Evolutionary conservation across 2,329 filamentous ascomycete species (phyloP).

Genomic region (Xylogone sp.): DNA sequence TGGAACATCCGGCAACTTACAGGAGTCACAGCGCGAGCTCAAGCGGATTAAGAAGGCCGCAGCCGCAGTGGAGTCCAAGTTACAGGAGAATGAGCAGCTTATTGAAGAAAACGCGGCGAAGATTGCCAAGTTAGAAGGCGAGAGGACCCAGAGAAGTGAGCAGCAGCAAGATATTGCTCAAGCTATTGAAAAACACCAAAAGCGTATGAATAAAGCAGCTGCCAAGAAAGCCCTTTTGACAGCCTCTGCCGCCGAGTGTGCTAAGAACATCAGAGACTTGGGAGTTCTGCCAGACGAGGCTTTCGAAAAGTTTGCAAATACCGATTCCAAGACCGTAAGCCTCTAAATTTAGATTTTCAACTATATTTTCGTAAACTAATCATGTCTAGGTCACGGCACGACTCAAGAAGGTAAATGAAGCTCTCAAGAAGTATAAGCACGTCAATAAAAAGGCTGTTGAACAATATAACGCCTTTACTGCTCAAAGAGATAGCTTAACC

Average conservation of each 20-base stretch:
- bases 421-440: slow-evolving; percentile 92
- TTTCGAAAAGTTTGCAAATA: slow-evolving; percentile 83
- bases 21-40: slow-evolving; percentile 76
- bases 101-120: slow-evolving; percentile 52
- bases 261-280: slow-evolving; percentile 85
- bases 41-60: slow-evolving; percentile 70
- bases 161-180: slow-evolving; percentile 71
- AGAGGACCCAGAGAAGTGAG: slow-evolving; percentile 62
- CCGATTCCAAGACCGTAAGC: slow-evolving; percentile 71
- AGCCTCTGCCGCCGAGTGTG: slow-evolving; percentile 74
- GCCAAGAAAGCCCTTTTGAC: slow-evolving; percentile 80
- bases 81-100: slow-evolving; percentile 70
- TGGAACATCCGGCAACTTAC: slow-evolving; percentile 61
- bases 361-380: slow-evolving; percentile 4
- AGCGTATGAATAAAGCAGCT: slow-evolving; percentile 86
- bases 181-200: slow-evolving; percentile 80
- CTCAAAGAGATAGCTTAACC: slow-evolving; percentile 81
- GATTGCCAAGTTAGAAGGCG: slow-evolving; percentile 33
- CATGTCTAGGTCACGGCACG: slow-evolving; percentile 34
- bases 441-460: slow-evolving; percentile 99
- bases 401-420: slow-evolving; percentile 87
- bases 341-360: not conserved
- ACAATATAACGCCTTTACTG: slow-evolving; percentile 96
- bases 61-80: slow-evolving; percentile 61
- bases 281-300: slow-evolving; percentile 92